Evolutionary conservation across 2,329 filamentous ascomycete genomes (phyloP).

Genomic region (Aspergillus novoparasiticus): DNA sequence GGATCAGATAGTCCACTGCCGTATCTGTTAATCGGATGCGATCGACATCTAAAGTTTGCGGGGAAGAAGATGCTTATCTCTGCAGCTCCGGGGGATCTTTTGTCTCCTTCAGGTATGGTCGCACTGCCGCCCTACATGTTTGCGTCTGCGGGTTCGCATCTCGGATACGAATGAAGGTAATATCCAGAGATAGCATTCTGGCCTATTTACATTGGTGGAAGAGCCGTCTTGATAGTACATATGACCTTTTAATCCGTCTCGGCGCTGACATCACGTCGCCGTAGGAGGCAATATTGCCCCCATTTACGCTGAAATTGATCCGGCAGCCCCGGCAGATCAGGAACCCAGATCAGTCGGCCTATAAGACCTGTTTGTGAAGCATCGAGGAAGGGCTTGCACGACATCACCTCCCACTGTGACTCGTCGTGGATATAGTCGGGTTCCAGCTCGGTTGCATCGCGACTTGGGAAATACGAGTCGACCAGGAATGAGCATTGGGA

Average conservation of each 20-base stretch:
- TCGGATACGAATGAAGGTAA: slow-evolving; percentile 17
- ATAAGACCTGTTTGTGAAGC: slow-evolving; percentile 71
- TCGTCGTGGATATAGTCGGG: slow-evolving; percentile 76
- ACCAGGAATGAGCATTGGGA: slow-evolving; percentile 79
- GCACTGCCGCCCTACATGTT: slow-evolving; percentile 9
- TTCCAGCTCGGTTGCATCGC: slow-evolving; percentile 66
- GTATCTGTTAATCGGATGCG: slow-evolving; percentile 34
- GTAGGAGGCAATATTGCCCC: slow-evolving; percentile 85
- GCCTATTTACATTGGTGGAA: slow-evolving; percentile 13
- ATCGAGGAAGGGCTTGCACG: slow-evolving; percentile 81
- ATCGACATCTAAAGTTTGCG: slow-evolving; percentile 7
- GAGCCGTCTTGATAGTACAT: not conserved
- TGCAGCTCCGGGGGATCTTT: slow-evolving; percentile 32
- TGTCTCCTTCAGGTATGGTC: slow-evolving; percentile 39
- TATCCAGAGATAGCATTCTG: slow-evolving; percentile 4
- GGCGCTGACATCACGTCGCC: slow-evolving; percentile 41
- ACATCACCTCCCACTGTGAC: slow-evolving; percentile 74
- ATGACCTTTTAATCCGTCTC: slow-evolving; percentile 3
- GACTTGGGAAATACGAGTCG: slow-evolving; percentile 76
- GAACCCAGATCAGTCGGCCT: slow-evolving; percentile 80
- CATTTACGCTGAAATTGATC: slow-evolving; percentile 72
- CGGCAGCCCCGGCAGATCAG: slow-evolving; percentile 70
- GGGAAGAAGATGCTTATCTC: slow-evolving; percentile 15
- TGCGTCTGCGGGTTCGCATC: slow-evolving; percentile 16
- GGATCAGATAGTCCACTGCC: slow-evolving; percentile 17